Evolutionary conservation across 139 green algal species (phyloP), one percentile per base, ranked within the genome.

Genomic region (Monoraphidium neglectum): DNA sequence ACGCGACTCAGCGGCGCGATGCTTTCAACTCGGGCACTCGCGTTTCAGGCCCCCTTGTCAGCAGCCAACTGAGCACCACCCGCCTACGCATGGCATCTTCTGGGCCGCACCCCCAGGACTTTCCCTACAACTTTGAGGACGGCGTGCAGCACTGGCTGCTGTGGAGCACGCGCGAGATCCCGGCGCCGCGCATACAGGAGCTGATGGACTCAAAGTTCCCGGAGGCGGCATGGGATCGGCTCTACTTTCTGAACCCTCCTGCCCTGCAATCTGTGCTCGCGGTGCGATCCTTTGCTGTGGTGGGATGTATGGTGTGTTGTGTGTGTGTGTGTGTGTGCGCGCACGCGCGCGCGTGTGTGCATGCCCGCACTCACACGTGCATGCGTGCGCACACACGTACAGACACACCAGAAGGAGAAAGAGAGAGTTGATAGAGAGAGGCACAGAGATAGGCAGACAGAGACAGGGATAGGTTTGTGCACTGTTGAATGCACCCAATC

Each of bases 121-220:
- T 89, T 28, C 84, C 84, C 2, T 89, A 89, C 53, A 49, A 84
- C 24, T 77, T 86, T 51, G 68, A 86, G 60, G 36, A 56, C 0
- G 75, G 68, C 40, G 72, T 88, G 24, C 26, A 74, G 13, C 84
- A 89, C 77, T 60, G 62, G 33, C 70, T 88, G 62, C 63, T 88
- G 33, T 89, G 84, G 84, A 68, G 63, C 40, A 83, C 71, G 16
- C 47, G 59, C 3, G 69, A 73, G 4, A 54, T 88, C 26, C 38
- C 43, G 12, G 2, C 26, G 5, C 16, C n/a, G 38, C 69, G 79
- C 51, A 63, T 89, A 16, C 37, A 79, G 46, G 43, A 67, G 36
- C 46, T 66, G 5, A 63, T 84, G 1, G 63, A 37, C 15, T 30
- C 38, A 5, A 72, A 82, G 78, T 70, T 84, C 16, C 74, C 74